Evolutionary conservation across 164 flowering plant genomes (phyloP), one percentile per base, ranked within the genome.

Genomic region (Vitis cinerea): DNA sequence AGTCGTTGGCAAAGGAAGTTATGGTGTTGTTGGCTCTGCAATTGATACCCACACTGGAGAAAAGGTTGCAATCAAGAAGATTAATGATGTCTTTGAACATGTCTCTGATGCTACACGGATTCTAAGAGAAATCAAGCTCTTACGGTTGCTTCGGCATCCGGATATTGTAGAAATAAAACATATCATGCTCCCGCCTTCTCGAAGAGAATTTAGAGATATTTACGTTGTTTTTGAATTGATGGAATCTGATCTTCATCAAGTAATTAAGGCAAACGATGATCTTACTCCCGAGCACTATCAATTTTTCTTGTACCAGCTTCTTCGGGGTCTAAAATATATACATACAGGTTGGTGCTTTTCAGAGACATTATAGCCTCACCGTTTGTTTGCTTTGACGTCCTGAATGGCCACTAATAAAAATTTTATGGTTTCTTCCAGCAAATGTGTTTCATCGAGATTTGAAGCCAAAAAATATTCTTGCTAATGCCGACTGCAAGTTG

Each of bases 191-290:
- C 94, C 97, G 62, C 92, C 94, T 64, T 91, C 97, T 54, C 84
- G 94, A 31, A 78, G 93, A 66, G 97, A 88, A 68, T 90, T 90
- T 75, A 78, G 67, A 63, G 97, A 90, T 77, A 86, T 90, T 27
- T 90, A 87, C 79, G 93, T 90, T 65, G 90, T 90, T 61, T 90
- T 90, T 71, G 95, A 90, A 81, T 74, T 90, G 78, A 90, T 90
- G 96, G 93, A 90, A 74, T 90, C 96, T 72, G 96, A 90, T 52
- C 96, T 90, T 71, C 96, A 87, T 76, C 97, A 91, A 80, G 91
- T 91, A 48, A 91, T 91, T 55, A 91, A 82, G 80, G 92, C 92
- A 59, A 91, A 91, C 77, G 89, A 89, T 73, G 97, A 91, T 78
- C 86, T 91, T 60, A 87, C 94, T 37, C 88, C 88, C 50, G 89